Conservation (phyloP, 441 rosid genomes). For the Adansonia grandidieri region DNA sequence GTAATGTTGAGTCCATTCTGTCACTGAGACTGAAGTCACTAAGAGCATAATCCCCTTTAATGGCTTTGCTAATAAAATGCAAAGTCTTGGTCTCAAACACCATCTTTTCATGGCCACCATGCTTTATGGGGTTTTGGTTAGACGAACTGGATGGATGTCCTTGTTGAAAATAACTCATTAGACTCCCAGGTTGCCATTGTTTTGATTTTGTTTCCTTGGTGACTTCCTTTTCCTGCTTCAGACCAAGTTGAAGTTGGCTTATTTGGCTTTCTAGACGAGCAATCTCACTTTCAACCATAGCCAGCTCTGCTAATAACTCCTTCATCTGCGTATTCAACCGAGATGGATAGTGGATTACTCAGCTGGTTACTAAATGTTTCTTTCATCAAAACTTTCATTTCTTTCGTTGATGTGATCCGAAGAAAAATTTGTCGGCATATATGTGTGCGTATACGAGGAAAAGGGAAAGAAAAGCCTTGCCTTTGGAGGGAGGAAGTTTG, state of each 20-base stretch:
- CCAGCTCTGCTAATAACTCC: constrained; percentile 74
- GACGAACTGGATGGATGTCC: constrained; percentile 30
- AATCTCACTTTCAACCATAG: constrained; percentile 78
- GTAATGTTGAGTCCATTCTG: constrained; percentile 39
- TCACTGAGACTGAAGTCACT: constrained; percentile 57
- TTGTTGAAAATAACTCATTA: constrained; percentile 30
- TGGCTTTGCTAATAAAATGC: constrained; percentile 90
- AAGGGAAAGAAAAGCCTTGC: constrained; percentile 32
- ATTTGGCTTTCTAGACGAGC: constrained; percentile 71
- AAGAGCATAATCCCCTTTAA: constrained; percentile 63
- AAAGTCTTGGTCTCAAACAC: constrained; percentile 76
- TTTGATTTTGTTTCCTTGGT: constrained; percentile 53
- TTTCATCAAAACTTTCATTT: neutral
- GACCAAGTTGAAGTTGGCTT: constrained; percentile 56
- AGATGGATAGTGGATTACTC: neutral
- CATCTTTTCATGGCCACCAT: constrained; percentile 43
- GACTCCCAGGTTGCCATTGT: constrained; percentile 42
- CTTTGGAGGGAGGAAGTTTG: constrained; percentile 82
- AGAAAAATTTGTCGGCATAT: no score
- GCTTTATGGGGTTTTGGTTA: constrained; percentile 53
- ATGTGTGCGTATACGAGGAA: neutral
- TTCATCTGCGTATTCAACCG: constrained; percentile 51
- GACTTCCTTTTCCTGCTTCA: constrained; percentile 63
- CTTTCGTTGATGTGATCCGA: no score
- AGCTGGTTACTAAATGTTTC: neutral